Conservation (phyloP, 768 basidiomycete species). For the Suillus tomentosus region DNA sequence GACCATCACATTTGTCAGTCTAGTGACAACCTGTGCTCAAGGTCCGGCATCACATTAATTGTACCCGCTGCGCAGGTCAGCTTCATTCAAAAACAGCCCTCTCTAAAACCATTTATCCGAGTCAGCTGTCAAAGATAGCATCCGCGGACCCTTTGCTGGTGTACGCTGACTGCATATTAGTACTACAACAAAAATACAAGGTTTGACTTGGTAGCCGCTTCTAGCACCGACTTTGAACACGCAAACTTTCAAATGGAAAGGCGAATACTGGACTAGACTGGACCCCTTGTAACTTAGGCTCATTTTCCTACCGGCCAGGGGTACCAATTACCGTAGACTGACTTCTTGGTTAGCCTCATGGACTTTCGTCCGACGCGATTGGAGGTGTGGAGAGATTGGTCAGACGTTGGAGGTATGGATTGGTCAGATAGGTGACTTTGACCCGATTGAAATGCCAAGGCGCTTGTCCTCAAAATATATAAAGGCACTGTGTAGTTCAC, state of each 20-base stretch:
- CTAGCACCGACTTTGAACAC: neutral
- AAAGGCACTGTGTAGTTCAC: neutral
- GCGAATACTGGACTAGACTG: neutral
- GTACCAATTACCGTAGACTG: conserved; percentile 1
- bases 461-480: neutral
- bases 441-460: conserved; percentile 4
- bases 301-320: neutral
- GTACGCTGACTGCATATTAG: neutral
- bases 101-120: neutral
- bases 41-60: neutral
- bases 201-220: neutral
- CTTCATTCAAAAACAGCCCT: neutral
- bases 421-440: neutral
- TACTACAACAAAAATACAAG: conserved; percentile 4
- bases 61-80: neutral
- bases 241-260: neutral
- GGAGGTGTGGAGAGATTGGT: neutral
- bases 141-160: neutral
- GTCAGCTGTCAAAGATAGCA: neutral
- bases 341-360: neutral
- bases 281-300: neutral
- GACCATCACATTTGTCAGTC: neutral
- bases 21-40: neutral
- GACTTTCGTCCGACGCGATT: neutral
- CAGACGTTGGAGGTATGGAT: neutral